Evolutionary conservation across 805 yeast species (phyloP), one percentile per base, ranked within the genome.

Genomic region (Blastobotrys attinorum): DNA sequence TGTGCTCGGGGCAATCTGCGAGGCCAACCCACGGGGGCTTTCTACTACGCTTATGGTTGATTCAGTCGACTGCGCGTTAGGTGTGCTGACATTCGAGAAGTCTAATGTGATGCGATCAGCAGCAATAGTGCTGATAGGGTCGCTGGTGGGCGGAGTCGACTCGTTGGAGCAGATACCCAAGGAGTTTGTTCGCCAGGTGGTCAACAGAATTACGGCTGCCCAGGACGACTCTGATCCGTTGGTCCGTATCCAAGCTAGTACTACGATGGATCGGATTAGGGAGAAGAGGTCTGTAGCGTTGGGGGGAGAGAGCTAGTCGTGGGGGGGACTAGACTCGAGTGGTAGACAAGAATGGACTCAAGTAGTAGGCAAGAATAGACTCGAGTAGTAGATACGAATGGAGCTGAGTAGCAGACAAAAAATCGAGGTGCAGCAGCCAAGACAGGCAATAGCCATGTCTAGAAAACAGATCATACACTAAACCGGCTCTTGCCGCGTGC

Each of bases 1-100:
- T 0, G 61, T 92, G 11, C 59, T 90, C n/a, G 96, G 97, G 22
- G 65, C 74, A 4, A 66, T 83, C 31, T 75, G 88, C 54, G 75
- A 75, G 49, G 65, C 65, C 1, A 77, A 78, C 47, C 80, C 88
- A 0, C 42, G 63, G 4, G 83, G 82, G 0, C 53, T 86, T 1
- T 33, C 66, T 0, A 55, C 60, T 1, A 13, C 21, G 6, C 64
- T 69, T 45, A 62, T 87, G 8, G 57, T 60, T 1, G 83, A 80
- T 40, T 71, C 81, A 6, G 62, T 85, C 36, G 96, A 88, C 56
- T 79, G 94, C 56, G 77, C 85, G 0, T 59, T 83, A 25, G 95
- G 96, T 4, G 72, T 90, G 0, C 59, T 92, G 41, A 79, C 73
- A 59, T 54, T 75, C 69, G 73, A 95, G 70, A 63, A 61, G n/a